Evolutionary conservation across 2,329 filamentous ascomycete genomes (phyloP), one percentile per base, ranked within the genome.

Genomic region (Lachnellula cervina): DNA sequence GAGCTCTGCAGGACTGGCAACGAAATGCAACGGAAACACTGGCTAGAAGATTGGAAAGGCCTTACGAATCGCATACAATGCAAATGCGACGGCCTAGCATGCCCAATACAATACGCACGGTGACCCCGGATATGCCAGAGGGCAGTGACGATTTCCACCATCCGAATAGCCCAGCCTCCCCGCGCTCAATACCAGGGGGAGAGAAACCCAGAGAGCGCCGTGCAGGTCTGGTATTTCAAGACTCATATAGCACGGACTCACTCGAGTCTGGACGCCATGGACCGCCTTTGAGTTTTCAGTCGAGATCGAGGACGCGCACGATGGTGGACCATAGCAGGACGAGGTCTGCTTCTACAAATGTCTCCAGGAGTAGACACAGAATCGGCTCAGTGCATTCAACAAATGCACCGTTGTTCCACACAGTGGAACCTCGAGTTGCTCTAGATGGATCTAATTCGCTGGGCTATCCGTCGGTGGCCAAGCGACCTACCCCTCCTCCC

Each of bases 341-440:
- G 16, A 72, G 76, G n/a, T 66, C 72, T 34, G 68, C 69, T 47
- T 64, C 74, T 5, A 56, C 55, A 44, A 72, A 71, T 43, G 66
- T 70, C 46, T 66, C 66, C 7, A 72, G 83, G 56, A 77, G 74
- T 62, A 80, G 87, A 51, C 81, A 85, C 64, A 80, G 87, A 51
- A 81, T 90, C 44, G 85, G 87, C 49, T 90, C 87, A 28, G 82
- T 90, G 63, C 85, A 87, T 63, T 86, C 85, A 37, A 78, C 83
- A 7, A 73, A 77, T 4, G 80, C 83, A 4, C 76, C 81, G 48
- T 75, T 77, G 49, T 76, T 79, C 49, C 72, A 77, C 56, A 78
- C 81, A 51, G 61, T 68, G 48, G 70, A 74, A 42, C 72, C 75
- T 55, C 76, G 73, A 53, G 62, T 71, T 19, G 67, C 73, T 21